Conservation (phyloP, 2,329 filamentous ascomycete species). For the Talaromyces sp. region DNA sequence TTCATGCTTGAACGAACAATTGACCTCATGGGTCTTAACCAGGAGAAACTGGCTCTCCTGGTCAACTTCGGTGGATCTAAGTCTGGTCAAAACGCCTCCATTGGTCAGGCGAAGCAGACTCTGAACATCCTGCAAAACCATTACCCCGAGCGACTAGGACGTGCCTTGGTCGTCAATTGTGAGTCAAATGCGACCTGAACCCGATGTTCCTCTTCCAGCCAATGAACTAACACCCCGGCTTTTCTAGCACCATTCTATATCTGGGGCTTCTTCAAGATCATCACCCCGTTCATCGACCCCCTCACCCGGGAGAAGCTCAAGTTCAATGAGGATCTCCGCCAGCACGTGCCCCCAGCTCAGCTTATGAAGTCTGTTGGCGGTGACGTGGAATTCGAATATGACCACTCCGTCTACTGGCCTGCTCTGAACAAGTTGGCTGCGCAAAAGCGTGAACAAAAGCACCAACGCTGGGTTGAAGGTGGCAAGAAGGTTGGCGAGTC, state of each 20-base stretch:
- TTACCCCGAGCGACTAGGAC: conserved; percentile 89
- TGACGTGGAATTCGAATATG: conserved; percentile 85
- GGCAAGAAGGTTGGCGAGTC: conserved; percentile 83
- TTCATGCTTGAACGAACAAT: conserved; percentile 93
- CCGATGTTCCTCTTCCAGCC: background rate
- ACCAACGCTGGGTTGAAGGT: conserved; percentile 73
- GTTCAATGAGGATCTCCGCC: conserved; percentile 89
- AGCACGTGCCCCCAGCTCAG: conserved; percentile 79
- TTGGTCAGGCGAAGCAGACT: conserved; percentile 79
- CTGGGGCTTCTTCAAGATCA: conserved; percentile 91
- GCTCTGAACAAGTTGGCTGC: conserved; percentile 73
- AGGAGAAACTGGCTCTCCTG: conserved; percentile 82
- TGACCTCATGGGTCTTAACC: conserved; percentile 81
- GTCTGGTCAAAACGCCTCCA: conserved; percentile 72
- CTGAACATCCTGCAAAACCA: conserved; percentile 90
- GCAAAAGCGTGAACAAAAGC: conserved; percentile 64
- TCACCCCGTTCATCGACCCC: conserved; percentile 95
- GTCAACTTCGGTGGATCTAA: conserved; percentile 89
- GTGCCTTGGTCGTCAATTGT: conserved; percentile 88
- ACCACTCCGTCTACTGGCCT: conserved; percentile 88
- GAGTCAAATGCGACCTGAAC: conserved; percentile 33
- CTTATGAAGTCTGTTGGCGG: conserved; percentile 80
- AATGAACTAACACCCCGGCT: conserved; percentile 1
- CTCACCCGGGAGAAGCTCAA: conserved; percentile 92
- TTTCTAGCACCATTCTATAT: conserved; percentile 82